Evolutionary conservation across 2,329 filamentous ascomycete species (phyloP).

Genomic region (Beauveria medogensis): DNA sequence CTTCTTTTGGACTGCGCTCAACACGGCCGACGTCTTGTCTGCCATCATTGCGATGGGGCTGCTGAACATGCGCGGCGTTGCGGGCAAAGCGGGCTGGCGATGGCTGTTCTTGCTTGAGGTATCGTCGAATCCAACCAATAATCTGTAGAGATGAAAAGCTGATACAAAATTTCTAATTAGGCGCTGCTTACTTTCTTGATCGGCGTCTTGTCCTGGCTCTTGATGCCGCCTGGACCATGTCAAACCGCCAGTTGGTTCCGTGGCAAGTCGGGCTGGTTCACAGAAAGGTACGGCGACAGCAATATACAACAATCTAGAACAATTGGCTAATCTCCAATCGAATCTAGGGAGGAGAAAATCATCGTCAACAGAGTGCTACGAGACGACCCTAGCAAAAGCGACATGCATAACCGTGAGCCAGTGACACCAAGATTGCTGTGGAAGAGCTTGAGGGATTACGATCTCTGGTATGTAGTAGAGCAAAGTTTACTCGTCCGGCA

Average conservation of each 20-base stretch:
- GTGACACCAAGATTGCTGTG: conserved; percentile 40
- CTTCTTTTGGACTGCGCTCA: conserved; percentile 64
- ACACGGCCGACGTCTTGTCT: conserved; percentile 41
- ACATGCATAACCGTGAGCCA: conserved; percentile 51
- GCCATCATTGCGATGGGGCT: conserved; percentile 29
- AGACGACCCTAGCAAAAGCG: conserved; percentile 49
- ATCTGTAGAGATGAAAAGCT: not conserved
- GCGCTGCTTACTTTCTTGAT: conserved; percentile 22
- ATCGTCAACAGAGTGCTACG: conserved; percentile 49
- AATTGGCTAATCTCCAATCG: not conserved
- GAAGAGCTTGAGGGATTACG: conserved; percentile 43
- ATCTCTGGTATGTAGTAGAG: conserved; percentile 35
- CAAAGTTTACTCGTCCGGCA: not conserved
- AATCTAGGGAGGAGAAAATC: conserved; percentile 39
- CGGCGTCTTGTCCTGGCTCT: conserved; percentile 15
- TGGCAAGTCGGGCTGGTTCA: conserved; percentile 29
- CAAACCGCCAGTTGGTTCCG: conserved; percentile 48
- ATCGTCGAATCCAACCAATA: not conserved
- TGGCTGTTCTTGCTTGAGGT: conserved; percentile 45
- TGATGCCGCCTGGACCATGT: conserved; percentile 20
- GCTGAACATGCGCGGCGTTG: conserved; percentile 28
- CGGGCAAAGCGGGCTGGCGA: conserved; percentile 40
- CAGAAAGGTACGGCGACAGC: conserved; percentile 9
- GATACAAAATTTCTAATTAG: not conserved
- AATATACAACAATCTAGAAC: not conserved